Conservation (phyloP, 108 stramenopile genomes). For the Nitzschia inconspicua region DNA sequence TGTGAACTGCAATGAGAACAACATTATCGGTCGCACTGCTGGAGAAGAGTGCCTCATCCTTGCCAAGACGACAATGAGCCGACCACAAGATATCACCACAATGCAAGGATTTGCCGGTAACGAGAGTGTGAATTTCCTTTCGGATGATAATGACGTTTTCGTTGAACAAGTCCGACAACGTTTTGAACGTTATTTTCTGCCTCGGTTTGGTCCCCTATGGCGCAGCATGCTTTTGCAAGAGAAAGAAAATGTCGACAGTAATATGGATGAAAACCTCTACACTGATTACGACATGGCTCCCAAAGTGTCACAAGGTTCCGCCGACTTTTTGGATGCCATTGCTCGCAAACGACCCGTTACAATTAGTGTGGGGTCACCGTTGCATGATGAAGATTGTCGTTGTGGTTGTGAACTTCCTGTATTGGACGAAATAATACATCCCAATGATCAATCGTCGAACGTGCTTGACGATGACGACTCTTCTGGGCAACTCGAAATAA, state of each 20-base stretch:
- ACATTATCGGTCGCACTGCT: too few relatives aligned
- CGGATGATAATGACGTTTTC: too few relatives aligned
- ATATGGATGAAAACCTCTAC: neutral
- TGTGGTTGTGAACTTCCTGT: slow-evolving; percentile 18
- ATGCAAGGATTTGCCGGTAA: too few relatives aligned
- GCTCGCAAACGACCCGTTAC: slow-evolving; percentile 1
- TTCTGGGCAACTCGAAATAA: too few relatives aligned
- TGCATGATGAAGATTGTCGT: slow-evolving; percentile 13
- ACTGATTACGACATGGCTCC: neutral
- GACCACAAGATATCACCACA: too few relatives aligned
- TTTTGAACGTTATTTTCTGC: slow-evolving; percentile 35
- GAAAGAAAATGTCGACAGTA: neutral
- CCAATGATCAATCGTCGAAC: too few relatives aligned
- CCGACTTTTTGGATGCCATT: slow-evolving; percentile 21
- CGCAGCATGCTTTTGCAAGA: slow-evolving; percentile 26
- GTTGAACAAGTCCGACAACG: slow-evolving; percentile 4
- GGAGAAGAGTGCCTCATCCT: too few relatives aligned
- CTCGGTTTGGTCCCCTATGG: slow-evolving; percentile 60
- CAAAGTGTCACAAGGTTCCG: neutral
- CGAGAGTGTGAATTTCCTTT: too few relatives aligned
- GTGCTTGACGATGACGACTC: too few relatives aligned
- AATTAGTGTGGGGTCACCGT: neutral
- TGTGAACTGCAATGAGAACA: too few relatives aligned
- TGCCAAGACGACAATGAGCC: too few relatives aligned
- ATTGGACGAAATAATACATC: too few relatives aligned